Base-by-base conservation (phyloP, 805 yeast species). In the Sungouiozyma intestinalis region DNA sequence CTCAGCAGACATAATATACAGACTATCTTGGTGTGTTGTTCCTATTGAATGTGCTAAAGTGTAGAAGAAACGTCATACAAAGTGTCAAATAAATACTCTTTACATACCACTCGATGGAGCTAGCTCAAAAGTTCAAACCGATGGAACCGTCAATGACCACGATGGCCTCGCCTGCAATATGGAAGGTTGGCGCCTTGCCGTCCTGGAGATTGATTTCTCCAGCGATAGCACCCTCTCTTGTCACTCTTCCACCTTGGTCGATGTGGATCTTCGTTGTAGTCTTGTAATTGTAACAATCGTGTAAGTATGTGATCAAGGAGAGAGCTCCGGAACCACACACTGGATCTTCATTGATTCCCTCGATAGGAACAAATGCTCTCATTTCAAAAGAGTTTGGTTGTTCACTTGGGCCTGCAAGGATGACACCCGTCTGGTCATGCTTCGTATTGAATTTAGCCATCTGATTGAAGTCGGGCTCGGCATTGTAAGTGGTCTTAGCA, bases 241-340 rank as follows among this genome's bases (percentile, higher is more conserved):
- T 51, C 8, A 72, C 38, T 33, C 57, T 57, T 17, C 66, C 55
- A 34, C 74, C 74, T 49, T 69, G 73, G 15, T 57, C 55, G 33
- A 67, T 55, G 9, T 39, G 29, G 17, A 66, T 43, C 1, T 35
- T 33, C 1, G 51, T 50, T 1, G 55, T 45, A 13, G 44, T 47
- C 18, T 44, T 42, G 41, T 49, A 51, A 2, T 50, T 50, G 24
- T 55, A 41, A 2, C 46, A 27, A 2, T 53, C 54, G 36, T 64
- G 56, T 35, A 65, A 38, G 18, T 55, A 49, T 27, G 58, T 53
- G 14, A 54, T 56, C 29, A 62, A 51, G 1, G 68, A 60, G 13
- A 58, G 58, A 2, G 67, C 61, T n/a, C 78, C 78, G 45, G 71
- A 64, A 2, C 79, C 79, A 53, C 78, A 73, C 7, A 71, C 78